Percentiles rank a stretch among this genome's conserved stretches.
phyloP scores from a whole-genome alignment of 176 grass and related monocot genomes.

The Musa acuminata region DNA sequence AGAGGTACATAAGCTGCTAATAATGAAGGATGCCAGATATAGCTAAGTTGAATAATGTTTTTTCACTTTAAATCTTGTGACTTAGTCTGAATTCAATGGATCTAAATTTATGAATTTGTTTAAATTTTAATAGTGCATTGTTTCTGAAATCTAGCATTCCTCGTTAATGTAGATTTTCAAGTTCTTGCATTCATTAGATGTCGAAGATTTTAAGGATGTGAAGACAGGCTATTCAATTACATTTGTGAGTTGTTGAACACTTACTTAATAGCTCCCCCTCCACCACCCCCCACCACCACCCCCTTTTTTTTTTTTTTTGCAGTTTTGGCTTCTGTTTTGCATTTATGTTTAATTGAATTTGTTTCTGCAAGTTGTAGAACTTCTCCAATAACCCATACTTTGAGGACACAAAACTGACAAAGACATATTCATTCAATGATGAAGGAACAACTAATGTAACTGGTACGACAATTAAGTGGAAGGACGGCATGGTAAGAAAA shows the following conservation, averaged over 20 bases:
- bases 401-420: conserved; percentile 61
- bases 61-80: not conserved
- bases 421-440: conserved; percentile 70
- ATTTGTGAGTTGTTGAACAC: conserved; percentile 34
- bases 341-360: not conserved
- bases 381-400: conserved; percentile 82
- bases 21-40: not conserved
- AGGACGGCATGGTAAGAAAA: conserved; percentile 70
- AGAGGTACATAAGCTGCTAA: conserved; percentile 26
- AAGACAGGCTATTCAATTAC: conserved; percentile 76
- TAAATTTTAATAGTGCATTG: not conserved
- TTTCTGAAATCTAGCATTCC: conserved; percentile 5
- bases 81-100: not conserved
- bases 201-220: conserved; percentile 69
- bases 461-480: conserved; percentile 76
- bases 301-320: too few species aligned
- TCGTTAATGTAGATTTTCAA: conserved; percentile 62
- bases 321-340: not conserved
- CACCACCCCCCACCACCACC: too few species aligned
- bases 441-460: conserved; percentile 71
- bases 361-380: conserved; percentile 40
- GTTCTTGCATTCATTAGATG: conserved; percentile 57
- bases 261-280: too few species aligned
- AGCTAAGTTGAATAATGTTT: too few species aligned
- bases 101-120: not conserved